Percentiles rank a stretch among this genome's conserved stretches.
phyloP scores from a whole-genome alignment of 2,329 filamentous ascomycete genomes.

The Davidsoniella australis region DNA sequence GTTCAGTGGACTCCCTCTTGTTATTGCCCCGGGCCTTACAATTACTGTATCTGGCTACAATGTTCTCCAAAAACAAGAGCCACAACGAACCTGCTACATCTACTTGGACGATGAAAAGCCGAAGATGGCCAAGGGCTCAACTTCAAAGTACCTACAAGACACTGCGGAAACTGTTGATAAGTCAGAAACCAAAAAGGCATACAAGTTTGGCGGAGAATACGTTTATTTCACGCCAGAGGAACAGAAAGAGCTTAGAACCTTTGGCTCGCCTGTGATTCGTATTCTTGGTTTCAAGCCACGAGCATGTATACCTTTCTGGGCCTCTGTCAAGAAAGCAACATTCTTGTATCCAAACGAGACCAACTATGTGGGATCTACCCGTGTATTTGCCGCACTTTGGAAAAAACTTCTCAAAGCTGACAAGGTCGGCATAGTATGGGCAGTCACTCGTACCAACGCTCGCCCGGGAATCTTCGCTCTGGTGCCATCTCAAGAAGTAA shows the following conservation, averaged over 20 bases:
- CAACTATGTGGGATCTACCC: constrained; percentile 74
- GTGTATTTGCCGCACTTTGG: constrained; percentile 82
- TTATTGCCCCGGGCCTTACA: constrained; percentile 65
- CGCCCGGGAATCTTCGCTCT: constrained; percentile 67
- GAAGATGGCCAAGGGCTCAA: constrained; percentile 61
- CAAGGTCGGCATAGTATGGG: constrained; percentile 81
- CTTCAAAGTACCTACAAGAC: constrained; percentile 60
- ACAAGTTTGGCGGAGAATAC: constrained; percentile 86
- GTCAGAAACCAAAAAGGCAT: constrained; percentile 71
- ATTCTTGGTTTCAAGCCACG: constrained; percentile 89
- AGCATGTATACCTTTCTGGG: constrained; percentile 61
- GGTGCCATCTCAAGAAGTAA: constrained; percentile 52
- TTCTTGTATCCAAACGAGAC: constrained; percentile 93
- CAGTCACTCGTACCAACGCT: constrained; percentile 64
- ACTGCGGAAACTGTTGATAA: constrained; percentile 63
- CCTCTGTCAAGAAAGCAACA: constrained; percentile 66
- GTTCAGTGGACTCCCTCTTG: constrained; percentile 74
- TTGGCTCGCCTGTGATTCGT: constrained; percentile 67
- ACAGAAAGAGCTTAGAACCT: constrained; percentile 57
- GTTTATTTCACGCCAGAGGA: constrained; percentile 77
- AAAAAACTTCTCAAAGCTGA: constrained; percentile 65
- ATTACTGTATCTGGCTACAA: constrained; percentile 93
- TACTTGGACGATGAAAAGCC: constrained; percentile 75
- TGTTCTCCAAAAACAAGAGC: constrained; percentile 66
- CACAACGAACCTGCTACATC: constrained; percentile 69